Evolutionary conservation across 306 rosid species (phyloP), one percentile per base, ranked within the genome.

Genomic region (Trifolium pratense): DNA sequence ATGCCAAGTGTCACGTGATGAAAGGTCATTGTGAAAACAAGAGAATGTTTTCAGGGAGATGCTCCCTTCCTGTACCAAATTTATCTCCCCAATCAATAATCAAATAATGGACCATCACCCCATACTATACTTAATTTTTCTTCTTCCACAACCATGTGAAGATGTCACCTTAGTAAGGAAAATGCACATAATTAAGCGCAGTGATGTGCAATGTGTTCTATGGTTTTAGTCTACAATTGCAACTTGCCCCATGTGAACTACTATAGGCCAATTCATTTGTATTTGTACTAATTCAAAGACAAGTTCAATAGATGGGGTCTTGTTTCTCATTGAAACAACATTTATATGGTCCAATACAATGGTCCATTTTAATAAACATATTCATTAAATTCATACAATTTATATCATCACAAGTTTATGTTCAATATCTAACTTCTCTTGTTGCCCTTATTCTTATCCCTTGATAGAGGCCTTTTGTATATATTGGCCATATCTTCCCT

Each of bases 171-270:
- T 25, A 70, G 77, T 55, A 79, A 79, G 78, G 89, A 79, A 86
- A 79, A 68, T 58, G 80, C 78, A 79, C 77, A 79, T 67, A 39
- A 57, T 26, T 66, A 63, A 29, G 7, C 48, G 52, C 20, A 73
- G 34, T 53, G 72, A 68, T 72, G 75, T 73, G 76, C 40, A 76
- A 66, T 60, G 51, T 70, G 81, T 87, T 87, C 59, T 32, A 81
- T 78, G 86, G 80, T 21, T 85, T 78, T 81, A 86, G 88, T 79
- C 81, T 59, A 26, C 39, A 32, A 59, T 70, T 61, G 15, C 66
- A 68, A 59, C 79, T 66, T 32, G 11, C 40, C 81, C 82, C 96
- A 88, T 88, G 92, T 86, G 91, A 80, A 62, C 17, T 14, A 62
- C 17, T 14, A 16, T 37, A 31, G 42, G 51, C 18, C 64, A 21